phyloP scores from a whole-genome alignment of 139 green algal genomes.

The Coccomyxa sp. region DNA sequence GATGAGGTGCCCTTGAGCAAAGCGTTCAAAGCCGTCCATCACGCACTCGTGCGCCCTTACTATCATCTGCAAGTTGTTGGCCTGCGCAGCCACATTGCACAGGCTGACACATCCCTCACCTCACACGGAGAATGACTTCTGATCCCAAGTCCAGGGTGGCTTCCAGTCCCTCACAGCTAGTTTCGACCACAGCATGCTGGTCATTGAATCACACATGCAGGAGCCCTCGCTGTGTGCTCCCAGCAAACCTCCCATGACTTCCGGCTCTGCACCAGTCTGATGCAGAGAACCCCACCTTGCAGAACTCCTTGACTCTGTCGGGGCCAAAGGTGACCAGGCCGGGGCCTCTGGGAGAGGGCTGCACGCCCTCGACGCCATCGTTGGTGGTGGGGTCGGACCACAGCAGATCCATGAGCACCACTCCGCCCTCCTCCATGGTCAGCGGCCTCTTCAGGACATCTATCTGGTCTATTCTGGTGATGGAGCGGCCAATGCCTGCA shows the following conservation, averaged over 20 bases:
- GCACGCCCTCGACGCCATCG: slow-evolving; percentile 90
- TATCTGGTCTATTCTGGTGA: slow-evolving; percentile 86
- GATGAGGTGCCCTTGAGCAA: slow-evolving; percentile 94
- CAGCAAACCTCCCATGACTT: no score
- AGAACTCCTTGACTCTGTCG: slow-evolving; percentile 97
- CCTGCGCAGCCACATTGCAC: slow-evolving; percentile 48
- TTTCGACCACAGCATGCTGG: no score
- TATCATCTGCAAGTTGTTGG: slow-evolving; percentile 98
- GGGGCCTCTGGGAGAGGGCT: slow-evolving; percentile 84
- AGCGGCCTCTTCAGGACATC: slow-evolving; percentile 83
- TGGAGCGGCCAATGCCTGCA: slow-evolving; percentile 92
- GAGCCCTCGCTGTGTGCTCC: no score
- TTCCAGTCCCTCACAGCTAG: no score
- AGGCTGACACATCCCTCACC: no score
- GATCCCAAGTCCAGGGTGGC: no score
- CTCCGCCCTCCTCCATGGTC: slow-evolving; percentile 90
- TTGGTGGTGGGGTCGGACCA: slow-evolving; percentile 98
- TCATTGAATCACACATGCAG: no score
- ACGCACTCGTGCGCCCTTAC: slow-evolving; percentile 99
- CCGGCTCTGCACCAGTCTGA: no score
- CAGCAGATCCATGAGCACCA: slow-evolving; percentile 97
- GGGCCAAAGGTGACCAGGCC: slow-evolving; percentile 97
- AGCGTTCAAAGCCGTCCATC: slow-evolving; percentile 99
- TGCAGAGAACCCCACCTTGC: slow-evolving; percentile 67
- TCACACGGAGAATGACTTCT: no score